Percentiles rank a stretch among this genome's conserved stretches.
Conservation (phyloP, 139 green algal species). For the Chlorella sp. region DNA sequence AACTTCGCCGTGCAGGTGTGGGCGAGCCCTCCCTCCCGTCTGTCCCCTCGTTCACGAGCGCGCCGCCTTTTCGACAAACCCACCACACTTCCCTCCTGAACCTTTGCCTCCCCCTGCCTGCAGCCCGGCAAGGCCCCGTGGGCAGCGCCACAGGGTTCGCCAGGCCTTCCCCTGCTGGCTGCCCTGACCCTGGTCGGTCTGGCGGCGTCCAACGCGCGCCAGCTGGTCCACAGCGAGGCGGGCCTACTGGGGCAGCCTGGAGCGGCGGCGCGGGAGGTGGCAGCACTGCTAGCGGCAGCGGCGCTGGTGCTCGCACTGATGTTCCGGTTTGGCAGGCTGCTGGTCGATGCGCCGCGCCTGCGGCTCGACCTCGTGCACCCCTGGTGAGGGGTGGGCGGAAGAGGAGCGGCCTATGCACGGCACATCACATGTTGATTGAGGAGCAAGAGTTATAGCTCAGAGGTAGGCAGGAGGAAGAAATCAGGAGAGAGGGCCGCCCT, state of each 20-base stretch:
- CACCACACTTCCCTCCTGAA: no score
- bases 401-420: no score
- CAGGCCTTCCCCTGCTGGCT: slow-evolving; percentile 32
- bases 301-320: slow-evolving; percentile 52
- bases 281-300: slow-evolving; percentile 56
- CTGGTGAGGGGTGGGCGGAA: slow-evolving; percentile 33
- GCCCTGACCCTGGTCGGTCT: not conserved
- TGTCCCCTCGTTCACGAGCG: no score
- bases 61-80: no score
- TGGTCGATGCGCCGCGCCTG: slow-evolving; percentile 75
- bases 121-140: no score
- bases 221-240: not conserved
- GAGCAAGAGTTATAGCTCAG: not conserved
- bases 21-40: no score
- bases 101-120: no score
- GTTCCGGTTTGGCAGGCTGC: slow-evolving; percentile 52
- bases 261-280: slow-evolving; percentile 35
- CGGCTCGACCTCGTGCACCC: slow-evolving; percentile 61
- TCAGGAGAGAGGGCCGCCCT: not conserved
- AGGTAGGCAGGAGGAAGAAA: no score
- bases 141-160: slow-evolving; percentile 44
- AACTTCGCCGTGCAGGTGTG: slow-evolving; percentile 28
- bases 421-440: not conserved
- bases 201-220: slow-evolving; percentile 14
- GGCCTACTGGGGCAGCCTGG: not conserved